Evolutionary conservation across 345 rosid species (phyloP).

Genomic region (Syzygium oleosum): DNA sequence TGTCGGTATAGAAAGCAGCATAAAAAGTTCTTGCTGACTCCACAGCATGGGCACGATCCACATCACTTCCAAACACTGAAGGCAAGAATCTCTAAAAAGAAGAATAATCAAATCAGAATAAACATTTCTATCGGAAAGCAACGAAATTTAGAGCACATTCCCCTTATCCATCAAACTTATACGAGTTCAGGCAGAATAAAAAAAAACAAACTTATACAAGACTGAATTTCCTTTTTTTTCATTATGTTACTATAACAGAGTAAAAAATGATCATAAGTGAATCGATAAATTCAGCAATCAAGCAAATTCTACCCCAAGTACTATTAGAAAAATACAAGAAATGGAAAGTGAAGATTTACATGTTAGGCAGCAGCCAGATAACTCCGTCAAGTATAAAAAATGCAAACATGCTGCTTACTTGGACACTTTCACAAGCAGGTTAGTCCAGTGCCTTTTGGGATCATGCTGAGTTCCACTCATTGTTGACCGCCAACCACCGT

Average conservation of each 20-base stretch:
- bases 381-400: neutral
- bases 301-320: neutral
- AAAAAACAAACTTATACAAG: neutral
- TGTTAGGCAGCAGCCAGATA: neutral
- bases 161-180: neutral
- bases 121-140: neutral
- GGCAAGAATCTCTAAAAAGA: constrained; percentile 6
- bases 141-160: neutral
- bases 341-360: neutral
- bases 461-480: neutral
- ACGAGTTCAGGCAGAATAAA: neutral
- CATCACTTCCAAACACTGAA: constrained; percentile 7
- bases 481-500: neutral
- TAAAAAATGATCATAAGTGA: neutral
- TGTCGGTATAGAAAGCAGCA: neutral
- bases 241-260: neutral
- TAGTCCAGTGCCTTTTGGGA: neutral
- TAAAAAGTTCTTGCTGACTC: neutral
- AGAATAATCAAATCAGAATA: neutral
- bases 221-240: neutral
- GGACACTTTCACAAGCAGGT: neutral
- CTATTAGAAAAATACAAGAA: neutral
- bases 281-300: neutral
- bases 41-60: constrained; percentile 4
- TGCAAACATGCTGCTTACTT: neutral